Base-by-base conservation (phyloP, 805 yeast species). In the Starmerella davenportii region DNA sequence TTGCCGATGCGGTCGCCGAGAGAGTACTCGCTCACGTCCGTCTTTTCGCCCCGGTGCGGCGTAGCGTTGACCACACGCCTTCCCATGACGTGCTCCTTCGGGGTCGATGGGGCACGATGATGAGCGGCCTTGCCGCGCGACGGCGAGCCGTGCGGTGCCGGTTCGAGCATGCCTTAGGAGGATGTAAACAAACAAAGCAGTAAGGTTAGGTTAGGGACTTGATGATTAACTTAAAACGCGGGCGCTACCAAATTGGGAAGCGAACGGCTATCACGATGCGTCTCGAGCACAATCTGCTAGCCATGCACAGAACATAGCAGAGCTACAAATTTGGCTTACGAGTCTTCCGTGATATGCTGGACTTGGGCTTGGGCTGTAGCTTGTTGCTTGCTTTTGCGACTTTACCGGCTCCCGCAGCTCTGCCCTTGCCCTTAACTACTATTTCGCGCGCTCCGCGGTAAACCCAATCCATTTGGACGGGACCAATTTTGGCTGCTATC, bases 1-100 rank as follows among this genome's bases (percentile, higher is more conserved):
- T 70, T 70, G 2, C 96, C 98, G 2, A 90, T 63, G 28, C 76
- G 67, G 35, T 73, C 77, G 35, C 67, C 67, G 15, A 63, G 45
- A 2, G 60, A 49, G 48, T 59, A 53, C 39, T 43, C 47, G 29
- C 35, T 41, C 17, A 49, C 35, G 17, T 45, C 54, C 19, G 31
- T 39, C n/a, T n/a, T n/a, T n/a, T n/a, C n/a, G n/a, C 50, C 50
- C 14, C 39, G 35, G 14, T 41, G 43, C 11, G 53, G 53, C 4
- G 53, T 50, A 4, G 53, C 52, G 19, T 51, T 47, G 1, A 47
- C 42, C 9, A 49, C 51, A 14, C 50, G 40, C 14, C 30, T 24
- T 19, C 51, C 52, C 53, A 50, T 45, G 1, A 46, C 45, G 25
- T 44, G 53, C 30, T 37, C 29, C 21, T 38, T 32, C 16, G 43